Base-by-base conservation (phyloP, 441 rosid species). In the Mallotus japonicus region DNA sequence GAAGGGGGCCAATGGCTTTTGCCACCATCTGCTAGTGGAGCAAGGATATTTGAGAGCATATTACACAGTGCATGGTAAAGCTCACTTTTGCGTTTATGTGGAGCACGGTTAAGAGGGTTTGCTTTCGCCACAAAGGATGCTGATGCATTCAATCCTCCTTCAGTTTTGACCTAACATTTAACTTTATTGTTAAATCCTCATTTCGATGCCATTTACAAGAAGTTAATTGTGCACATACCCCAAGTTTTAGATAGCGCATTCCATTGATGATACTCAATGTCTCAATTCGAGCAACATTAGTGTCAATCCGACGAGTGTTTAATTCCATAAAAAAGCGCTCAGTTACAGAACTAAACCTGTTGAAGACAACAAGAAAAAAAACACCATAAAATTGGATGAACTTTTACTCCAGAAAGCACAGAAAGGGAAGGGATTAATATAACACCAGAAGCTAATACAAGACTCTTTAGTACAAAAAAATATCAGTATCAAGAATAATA, bases 81-180 rank as follows among this genome's bases (percentile, higher is more conserved):
- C 87, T 96, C 97, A 76, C 98, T 96, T 86, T 96, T 93, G 74
- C 98, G 92, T 65, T 88, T 93, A 80, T 89, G 96, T 59, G 98
- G 97, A 77, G 90, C 87, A 72, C 97, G 97, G 69, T 83, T 92
- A 70, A 93, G 94, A 81, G 97, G 99, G 76, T 93, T 93, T 75
- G 97, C 99, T 86, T 96, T 96, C 56, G 98, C 97, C 80, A 96
- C 94, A 81, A 92, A 96, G 55, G 97, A 96, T 75, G 99, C 97
- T 5, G 99, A 93, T 42, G 99, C 99, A 87, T 96, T 96, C 77
- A 96, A 81, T 78, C 99, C 98, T 72, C 99, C 99, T 80, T 93
- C 98, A 62, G 97, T 88, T 82, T 88, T 93, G 78, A 96, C 97
- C 99, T 96, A 91, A 56, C 74, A 80, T 81, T 68, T 19, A 37